phyloP scores from a whole-genome alignment of 2,329 filamentous ascomycete genomes.

The Atkinsonella hypoxylon region DNA sequence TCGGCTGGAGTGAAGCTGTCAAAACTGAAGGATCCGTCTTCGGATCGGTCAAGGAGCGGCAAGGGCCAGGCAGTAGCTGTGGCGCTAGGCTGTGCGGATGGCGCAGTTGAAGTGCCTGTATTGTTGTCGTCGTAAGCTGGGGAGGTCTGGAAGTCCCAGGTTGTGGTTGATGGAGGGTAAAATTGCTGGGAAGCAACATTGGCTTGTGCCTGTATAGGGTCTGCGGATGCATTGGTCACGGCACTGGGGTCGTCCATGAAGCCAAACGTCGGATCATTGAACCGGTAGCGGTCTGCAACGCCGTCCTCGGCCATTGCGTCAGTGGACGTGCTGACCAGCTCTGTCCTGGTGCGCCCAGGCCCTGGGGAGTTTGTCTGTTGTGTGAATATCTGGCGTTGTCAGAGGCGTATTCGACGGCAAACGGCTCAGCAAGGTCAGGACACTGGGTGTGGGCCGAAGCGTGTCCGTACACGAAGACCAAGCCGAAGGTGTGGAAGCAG shows the following conservation, averaged over 20 bases:
- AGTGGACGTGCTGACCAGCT: conserved; percentile 5
- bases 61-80: conserved; percentile 23
- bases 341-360: background rate
- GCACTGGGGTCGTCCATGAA: conserved; percentile 24
- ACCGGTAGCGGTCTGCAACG: conserved; percentile 28
- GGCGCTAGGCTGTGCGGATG: conserved; percentile 21
- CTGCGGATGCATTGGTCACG: conserved; percentile 17
- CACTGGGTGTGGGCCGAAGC: background rate
- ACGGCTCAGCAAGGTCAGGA: background rate
- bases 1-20: conserved; percentile 21
- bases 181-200: conserved; percentile 24
- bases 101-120: conserved; percentile 21
- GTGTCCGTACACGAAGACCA: background rate
- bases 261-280: conserved; percentile 29
- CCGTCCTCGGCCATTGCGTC: conserved; percentile 29
- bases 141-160: conserved; percentile 37
- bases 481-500: conserved; percentile 1
- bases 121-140: conserved; percentile 36
- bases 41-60: conserved; percentile 23
- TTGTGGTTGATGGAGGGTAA: conserved; percentile 16
- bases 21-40: conserved; percentile 19
- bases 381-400: background rate
- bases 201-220: conserved; percentile 18
- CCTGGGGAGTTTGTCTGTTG: background rate
- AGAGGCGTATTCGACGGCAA: background rate